Percentiles rank a stretch among this genome's conserved stretches.
These are phyloP conservation scores for Gracilaria vermiculophylla DNA, from an alignment of 23 red algal genomes.

Conservation along the genomic window DNA sequence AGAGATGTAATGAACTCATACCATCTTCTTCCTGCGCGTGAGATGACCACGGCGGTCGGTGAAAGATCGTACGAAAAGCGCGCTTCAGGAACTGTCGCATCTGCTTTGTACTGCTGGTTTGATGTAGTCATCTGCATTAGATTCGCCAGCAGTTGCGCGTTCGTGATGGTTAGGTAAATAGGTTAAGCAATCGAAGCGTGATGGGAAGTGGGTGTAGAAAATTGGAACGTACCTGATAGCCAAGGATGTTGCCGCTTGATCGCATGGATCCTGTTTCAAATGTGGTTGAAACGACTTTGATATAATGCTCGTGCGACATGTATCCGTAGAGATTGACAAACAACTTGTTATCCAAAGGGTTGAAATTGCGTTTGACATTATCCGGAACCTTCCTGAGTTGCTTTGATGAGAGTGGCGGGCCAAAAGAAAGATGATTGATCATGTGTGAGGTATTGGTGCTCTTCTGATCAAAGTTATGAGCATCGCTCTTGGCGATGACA, in stretches of 20 bases:
- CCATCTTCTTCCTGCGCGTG: constrained; percentile 64
- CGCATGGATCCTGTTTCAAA: constrained; percentile 63
- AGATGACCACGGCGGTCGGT: constrained; percentile 69
- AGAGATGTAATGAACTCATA: constrained; percentile 75
- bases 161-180: too few relatives aligned
- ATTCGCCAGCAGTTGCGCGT: too few relatives aligned
- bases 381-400: constrained; percentile 42
- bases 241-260: constrained; percentile 13
- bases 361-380: constrained; percentile 46
- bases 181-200: neutral
- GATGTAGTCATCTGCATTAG: constrained; percentile 54
- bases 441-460: constrained; percentile 81
- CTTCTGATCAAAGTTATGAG: constrained; percentile 76
- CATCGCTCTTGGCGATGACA: constrained; percentile 76
- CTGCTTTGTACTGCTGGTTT: constrained; percentile 66
- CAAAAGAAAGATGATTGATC: constrained; percentile 68
- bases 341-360: constrained; percentile 41
- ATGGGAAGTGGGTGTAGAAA: neutral
- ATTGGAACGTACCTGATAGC: constrained; percentile 63
- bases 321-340: constrained; percentile 52
- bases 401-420: neutral
- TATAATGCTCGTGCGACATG: constrained; percentile 67
- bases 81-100: constrained; percentile 65
- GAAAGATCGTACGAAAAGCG: constrained; percentile 71
- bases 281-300: constrained; percentile 74